phyloP scores from a whole-genome alignment of 23 red algal genomes.

The Gracilaria caudata region DNA sequence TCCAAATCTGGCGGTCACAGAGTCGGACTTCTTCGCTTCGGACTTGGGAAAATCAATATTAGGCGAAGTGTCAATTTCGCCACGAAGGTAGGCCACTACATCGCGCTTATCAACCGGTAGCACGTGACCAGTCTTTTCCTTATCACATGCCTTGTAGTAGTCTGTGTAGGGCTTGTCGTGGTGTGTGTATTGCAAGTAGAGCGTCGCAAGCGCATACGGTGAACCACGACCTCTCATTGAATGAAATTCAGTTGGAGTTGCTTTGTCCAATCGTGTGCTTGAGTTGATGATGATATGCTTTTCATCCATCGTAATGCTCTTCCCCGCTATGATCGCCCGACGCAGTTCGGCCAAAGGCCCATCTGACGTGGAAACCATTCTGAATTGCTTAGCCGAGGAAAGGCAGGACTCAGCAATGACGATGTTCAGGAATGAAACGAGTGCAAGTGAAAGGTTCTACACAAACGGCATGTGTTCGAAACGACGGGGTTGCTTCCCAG shows the following conservation, averaged over 20 bases:
- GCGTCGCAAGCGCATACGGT: constrained; percentile 52
- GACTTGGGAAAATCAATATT: constrained; percentile 51
- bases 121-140: constrained; percentile 64
- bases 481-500: no score
- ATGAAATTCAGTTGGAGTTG: constrained; percentile 56
- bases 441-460: background rate
- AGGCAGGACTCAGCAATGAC: background rate
- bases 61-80: constrained; percentile 64
- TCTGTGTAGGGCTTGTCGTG: constrained; percentile 48
- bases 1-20: constrained; percentile 20
- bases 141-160: constrained; percentile 68
- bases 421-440: background rate
- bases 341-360: constrained; percentile 53
- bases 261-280: constrained; percentile 43
- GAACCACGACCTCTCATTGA: constrained; percentile 62
- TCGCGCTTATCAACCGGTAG: constrained; percentile 70
- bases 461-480: no score
- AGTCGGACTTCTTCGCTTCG: constrained; percentile 21
- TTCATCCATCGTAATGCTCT: constrained; percentile 41
- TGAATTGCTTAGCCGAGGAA: background rate
- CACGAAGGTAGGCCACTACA: constrained; percentile 73
- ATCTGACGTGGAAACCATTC: constrained; percentile 4
- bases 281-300: constrained; percentile 33
- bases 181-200: constrained; percentile 62
- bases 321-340: constrained; percentile 29